Evolutionary conservation across 2,329 filamentous ascomycete genomes (phyloP), one percentile per base, ranked within the genome.

Genomic region (Pleomassaria siparia): DNA sequence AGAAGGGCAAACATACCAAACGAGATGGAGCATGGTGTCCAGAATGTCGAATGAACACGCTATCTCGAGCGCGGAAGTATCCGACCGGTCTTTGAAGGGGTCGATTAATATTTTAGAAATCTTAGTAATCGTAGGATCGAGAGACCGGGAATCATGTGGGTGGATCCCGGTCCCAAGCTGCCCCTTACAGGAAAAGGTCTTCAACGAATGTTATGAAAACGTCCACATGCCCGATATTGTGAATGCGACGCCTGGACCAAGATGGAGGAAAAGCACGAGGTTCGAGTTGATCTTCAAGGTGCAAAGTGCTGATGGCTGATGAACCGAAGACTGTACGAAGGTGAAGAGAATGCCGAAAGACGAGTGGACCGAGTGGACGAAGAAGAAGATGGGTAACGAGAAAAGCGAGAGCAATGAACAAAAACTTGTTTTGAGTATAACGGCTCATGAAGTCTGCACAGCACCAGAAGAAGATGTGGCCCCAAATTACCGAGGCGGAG

Each of bases 191-290:
- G 44, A 48, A 25, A 25, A 28, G 2, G 25, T 26, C 16, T 54
- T 49, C 46, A 44, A 45, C 15, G 15, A 43, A 16, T 54, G 49
- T 45, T 54, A 54, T 29, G 24, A 51, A 24, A 25, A 43, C 8
- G 35, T 44, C 24, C 51, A 52, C 29, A 51, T 54, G 6, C 43
- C 45, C 3, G 45, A 49, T 25, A 47, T 54, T n/a, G 28, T 51
- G 3, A 25, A 22, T 3, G 49, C 45, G 11, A 51, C 41, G 28
- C 35, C 29, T 2, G 32, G 36, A 22, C 16, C 35, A 33, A 9
- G 46, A 7, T 52, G 50, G 50, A 43, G 46, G 13, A 44, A 37
- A 28, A 52, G 46, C 32, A 49, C 46, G 2, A 46, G 50, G 28
- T 49, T 37, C 20, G 50, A 49, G 16, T 44, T 49, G 43, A 30